A percentile compares a stretch with the other conserved stretches of the same genome.
These are phyloP conservation scores for Pseudocercospora cruenta DNA, from an alignment of 2,329 filamentous ascomycete genomes.

Conservation along the genomic window DNA sequence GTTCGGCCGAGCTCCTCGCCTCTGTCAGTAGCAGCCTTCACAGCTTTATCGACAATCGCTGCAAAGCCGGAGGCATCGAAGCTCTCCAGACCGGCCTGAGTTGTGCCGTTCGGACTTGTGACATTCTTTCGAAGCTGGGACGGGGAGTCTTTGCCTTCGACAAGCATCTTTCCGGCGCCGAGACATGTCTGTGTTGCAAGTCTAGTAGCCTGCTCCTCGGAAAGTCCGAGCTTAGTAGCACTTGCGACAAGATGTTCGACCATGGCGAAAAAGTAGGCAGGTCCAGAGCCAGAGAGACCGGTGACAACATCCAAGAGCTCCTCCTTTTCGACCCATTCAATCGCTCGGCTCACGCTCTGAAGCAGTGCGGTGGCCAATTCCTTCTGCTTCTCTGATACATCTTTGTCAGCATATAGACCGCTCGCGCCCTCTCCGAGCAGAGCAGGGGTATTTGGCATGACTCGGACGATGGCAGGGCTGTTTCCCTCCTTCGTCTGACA, in stretches of 20 bases:
- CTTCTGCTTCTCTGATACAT: conserved; percentile 29
- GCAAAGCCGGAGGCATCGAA: conserved; percentile 33
- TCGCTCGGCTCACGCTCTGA: conserved; percentile 31
- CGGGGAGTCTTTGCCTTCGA: conserved; percentile 30
- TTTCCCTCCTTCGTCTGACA: conserved; percentile 26
- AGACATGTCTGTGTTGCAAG: conserved; percentile 35
- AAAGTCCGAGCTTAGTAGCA: conserved; percentile 30
- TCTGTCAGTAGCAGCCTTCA: conserved; percentile 32
- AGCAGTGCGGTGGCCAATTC: conserved; percentile 29
- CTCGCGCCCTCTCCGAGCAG: conserved; percentile 34
- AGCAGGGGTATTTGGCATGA: conserved; percentile 37
- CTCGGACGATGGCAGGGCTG: conserved; percentile 30
- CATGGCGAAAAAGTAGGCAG: conserved; percentile 35
- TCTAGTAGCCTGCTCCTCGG: conserved; percentile 32
- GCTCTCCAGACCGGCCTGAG: conserved; percentile 34
- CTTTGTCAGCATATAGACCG: conserved; percentile 31
- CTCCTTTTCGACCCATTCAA: conserved; percentile 34
- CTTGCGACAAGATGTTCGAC: conserved; percentile 36
- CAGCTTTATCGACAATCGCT: conserved; percentile 32
- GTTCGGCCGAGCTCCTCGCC: conserved; percentile 32
- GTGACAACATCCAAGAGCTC: conserved; percentile 35
- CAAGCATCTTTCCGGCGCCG: conserved; percentile 35
- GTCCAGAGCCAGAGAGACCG: conserved; percentile 33
- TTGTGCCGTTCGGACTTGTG: conserved; percentile 36
- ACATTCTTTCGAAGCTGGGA: conserved; percentile 35